phyloP scores from a whole-genome alignment of 352 stramenopile genomes.

The Phytophthora citricola region DNA sequence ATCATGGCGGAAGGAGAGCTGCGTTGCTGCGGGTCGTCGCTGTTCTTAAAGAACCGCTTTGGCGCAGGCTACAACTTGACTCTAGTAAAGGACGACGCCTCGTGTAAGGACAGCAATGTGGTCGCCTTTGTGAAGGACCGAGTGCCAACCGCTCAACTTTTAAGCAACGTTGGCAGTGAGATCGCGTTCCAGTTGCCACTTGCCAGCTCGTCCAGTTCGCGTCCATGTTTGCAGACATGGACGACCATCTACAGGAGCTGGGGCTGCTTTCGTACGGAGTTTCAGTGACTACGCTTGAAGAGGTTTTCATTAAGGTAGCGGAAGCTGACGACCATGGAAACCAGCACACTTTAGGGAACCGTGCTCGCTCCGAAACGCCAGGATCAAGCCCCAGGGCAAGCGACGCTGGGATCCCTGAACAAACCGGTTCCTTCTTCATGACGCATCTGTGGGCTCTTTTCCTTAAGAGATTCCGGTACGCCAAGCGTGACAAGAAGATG shows the following conservation, averaged over 20 bases:
- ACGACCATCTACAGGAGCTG: constrained; percentile 48
- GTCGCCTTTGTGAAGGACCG: constrained; percentile 41
- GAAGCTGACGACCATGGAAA: constrained; percentile 47
- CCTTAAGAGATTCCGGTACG: constrained; percentile 66
- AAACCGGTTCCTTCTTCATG: constrained; percentile 34
- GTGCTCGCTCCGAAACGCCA: constrained; percentile 10
- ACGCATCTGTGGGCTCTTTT: constrained; percentile 56
- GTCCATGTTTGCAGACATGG: constrained; percentile 66
- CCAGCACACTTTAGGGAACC: constrained; percentile 49
- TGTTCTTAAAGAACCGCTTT: constrained; percentile 85
- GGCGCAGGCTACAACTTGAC: constrained; percentile 79
- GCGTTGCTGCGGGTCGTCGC: constrained; percentile 71
- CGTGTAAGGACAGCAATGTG: constrained; percentile 40
- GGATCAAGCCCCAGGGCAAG: constrained; percentile 14
- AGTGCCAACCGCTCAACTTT: constrained; percentile 48
- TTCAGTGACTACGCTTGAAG: constrained; percentile 89
- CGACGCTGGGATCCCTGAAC: constrained; percentile 14
- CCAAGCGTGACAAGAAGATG: constrained; percentile 68
- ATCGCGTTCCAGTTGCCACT: constrained; percentile 77
- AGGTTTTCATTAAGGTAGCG: constrained; percentile 84
- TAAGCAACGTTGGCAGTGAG: constrained; percentile 80
- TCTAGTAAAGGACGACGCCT: constrained; percentile 57
- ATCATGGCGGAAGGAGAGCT: constrained; percentile 89
- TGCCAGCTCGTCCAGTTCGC: constrained; percentile 54
- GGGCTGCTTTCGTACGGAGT: constrained; percentile 59